Evolutionary conservation across 2,329 filamentous ascomycete genomes (phyloP).

Genomic region (Dothideomycetidae sp.): DNA sequence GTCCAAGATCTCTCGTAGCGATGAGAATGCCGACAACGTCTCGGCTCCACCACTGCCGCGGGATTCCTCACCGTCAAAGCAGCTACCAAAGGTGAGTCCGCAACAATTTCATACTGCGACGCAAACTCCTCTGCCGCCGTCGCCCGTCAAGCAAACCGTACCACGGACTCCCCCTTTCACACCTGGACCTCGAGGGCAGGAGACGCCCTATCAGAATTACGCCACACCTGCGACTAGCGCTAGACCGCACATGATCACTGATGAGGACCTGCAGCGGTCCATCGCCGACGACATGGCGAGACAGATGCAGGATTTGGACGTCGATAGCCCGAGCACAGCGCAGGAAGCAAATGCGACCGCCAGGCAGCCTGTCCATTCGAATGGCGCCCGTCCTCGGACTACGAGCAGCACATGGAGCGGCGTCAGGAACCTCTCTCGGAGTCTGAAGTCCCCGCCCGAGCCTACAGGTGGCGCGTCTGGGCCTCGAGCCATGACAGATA

Average conservation of each 20-base stretch:
- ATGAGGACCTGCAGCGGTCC: constrained; percentile 35
- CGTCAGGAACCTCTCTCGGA: constrained; percentile 1
- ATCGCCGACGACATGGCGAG: constrained; percentile 31
- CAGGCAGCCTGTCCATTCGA: constrained; percentile 7
- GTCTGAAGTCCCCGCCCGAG: not conserved
- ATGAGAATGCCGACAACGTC: constrained; percentile 15
- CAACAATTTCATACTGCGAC: constrained; percentile 19
- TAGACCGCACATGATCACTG: constrained; percentile 23
- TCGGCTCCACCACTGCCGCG: constrained; percentile 22
- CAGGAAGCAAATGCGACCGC: constrained; percentile 2
- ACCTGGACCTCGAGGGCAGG: constrained; percentile 18
- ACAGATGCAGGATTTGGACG: constrained; percentile 23
- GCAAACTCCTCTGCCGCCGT: constrained; percentile 31
- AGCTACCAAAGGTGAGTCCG: constrained; percentile 17
- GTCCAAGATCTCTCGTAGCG: constrained; percentile 16
- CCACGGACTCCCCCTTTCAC: constrained; percentile 23
- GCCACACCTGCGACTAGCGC: constrained; percentile 18
- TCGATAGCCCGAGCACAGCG: constrained; percentile 18
- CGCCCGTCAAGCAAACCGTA: constrained; percentile 30
- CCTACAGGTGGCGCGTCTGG: too few species aligned
- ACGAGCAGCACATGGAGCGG: constrained; percentile 7
- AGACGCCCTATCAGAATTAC: constrained; percentile 15
- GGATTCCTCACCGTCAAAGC: constrained; percentile 31
- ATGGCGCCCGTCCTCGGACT: constrained; percentile 7
- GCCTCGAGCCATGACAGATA: too few species aligned